phyloP scores from a whole-genome alignment of 75 land plant genomes.

The Cupressus sempervirens region DNA sequence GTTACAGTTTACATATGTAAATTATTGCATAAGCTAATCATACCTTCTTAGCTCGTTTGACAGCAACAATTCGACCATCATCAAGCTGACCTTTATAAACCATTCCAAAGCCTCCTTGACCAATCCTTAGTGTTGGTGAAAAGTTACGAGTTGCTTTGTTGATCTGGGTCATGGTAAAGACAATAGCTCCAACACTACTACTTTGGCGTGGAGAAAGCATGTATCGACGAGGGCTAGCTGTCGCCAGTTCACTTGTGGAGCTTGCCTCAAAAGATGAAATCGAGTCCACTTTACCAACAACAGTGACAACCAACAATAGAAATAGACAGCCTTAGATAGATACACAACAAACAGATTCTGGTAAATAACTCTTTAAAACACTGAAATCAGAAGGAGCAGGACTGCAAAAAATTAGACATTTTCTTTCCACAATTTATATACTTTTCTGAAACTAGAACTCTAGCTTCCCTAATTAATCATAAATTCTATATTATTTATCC shows the following conservation, averaged over 20 bases:
- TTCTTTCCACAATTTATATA: neutral
- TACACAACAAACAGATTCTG: neutral
- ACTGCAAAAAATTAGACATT: neutral
- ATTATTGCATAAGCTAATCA: neutral
- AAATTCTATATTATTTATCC: neutral
- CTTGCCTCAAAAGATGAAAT: slow-evolving; percentile 38
- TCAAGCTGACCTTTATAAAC: slow-evolving; percentile 63
- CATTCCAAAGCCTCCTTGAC: slow-evolving; percentile 82
- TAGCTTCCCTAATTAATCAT: neutral
- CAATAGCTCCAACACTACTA: slow-evolving; percentile 36
- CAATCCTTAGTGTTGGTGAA: slow-evolving; percentile 48
- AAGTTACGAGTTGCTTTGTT: slow-evolving; percentile 55
- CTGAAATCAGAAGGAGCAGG: neutral
- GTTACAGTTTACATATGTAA: neutral
- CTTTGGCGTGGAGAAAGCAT: slow-evolving; percentile 31
- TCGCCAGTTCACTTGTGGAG: slow-evolving; percentile 26
- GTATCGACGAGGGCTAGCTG: slow-evolving; percentile 62
- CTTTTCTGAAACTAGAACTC: neutral
- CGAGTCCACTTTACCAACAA: slow-evolving; percentile 44
- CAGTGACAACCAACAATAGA: neutral
- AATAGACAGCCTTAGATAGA: neutral
- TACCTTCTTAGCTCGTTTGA: slow-evolving; percentile 80
- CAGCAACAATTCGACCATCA: slow-evolving; percentile 69
- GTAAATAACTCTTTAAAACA: neutral
- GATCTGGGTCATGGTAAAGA: slow-evolving; percentile 42